Evolutionary conservation across 495 filamentous ascomycete species (phyloP).

Genomic region (Aspergillus heteromorphus): DNA sequence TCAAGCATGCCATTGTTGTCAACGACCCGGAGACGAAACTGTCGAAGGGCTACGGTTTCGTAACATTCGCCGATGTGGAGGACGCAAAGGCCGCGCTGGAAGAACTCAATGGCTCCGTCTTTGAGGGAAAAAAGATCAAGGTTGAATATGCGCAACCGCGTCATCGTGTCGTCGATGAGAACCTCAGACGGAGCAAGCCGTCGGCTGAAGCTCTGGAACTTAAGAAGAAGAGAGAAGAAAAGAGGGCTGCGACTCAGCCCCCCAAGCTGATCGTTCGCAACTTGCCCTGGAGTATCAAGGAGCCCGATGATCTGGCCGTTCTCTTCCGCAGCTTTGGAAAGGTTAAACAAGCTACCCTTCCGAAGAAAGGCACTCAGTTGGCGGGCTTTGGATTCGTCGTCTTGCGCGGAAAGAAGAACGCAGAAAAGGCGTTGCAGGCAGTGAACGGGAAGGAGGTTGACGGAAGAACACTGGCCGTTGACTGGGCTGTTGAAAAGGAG

Average conservation of each 20-base stretch:
- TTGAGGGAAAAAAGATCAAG: slow-evolving; percentile 74
- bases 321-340: slow-evolving; percentile 87
- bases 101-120: slow-evolving; percentile 65
- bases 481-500: slow-evolving; percentile 93
- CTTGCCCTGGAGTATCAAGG: slow-evolving; percentile 92
- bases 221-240: slow-evolving; percentile 55
- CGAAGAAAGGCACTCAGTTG: slow-evolving; percentile 66
- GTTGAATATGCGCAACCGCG: slow-evolving; percentile 85
- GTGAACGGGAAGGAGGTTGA: slow-evolving; percentile 89
- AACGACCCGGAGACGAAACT: slow-evolving; percentile 72
- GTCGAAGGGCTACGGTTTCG: slow-evolving; percentile 91
- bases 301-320: slow-evolving; percentile 65
- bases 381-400: slow-evolving; percentile 91
- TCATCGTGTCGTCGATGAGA: slow-evolving; percentile 59
- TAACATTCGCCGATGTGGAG: slow-evolving; percentile 89
- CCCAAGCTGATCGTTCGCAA: slow-evolving; percentile 93
- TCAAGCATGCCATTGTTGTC: slow-evolving; percentile 91
- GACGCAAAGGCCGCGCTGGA: slow-evolving; percentile 76
- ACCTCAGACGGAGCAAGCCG: slow-evolving; percentile 42
- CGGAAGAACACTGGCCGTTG: slow-evolving; percentile 80
- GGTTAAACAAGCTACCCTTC: slow-evolving; percentile 74
- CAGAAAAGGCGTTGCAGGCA: slow-evolving; percentile 76
- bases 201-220: slow-evolving; percentile 40
- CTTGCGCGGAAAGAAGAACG: slow-evolving; percentile 81
- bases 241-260: slow-evolving; percentile 52